Evolutionary conservation across 1,284 basidiomycete genomes (phyloP), one percentile per base, ranked within the genome.

Genomic region (Cutaneotrichosporon arboriforme): DNA sequence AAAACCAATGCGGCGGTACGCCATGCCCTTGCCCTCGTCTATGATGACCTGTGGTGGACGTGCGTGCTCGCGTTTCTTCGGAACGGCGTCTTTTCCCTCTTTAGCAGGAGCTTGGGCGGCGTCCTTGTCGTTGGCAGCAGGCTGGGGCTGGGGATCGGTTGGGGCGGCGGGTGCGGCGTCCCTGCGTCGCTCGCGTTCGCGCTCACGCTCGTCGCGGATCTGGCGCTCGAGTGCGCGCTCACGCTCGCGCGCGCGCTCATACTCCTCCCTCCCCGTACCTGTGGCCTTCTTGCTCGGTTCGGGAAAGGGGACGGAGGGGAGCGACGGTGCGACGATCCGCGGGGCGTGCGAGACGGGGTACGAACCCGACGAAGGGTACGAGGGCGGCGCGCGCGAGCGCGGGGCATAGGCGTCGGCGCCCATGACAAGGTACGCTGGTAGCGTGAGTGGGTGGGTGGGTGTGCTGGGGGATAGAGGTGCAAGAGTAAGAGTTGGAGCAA

Each of bases 21-120:
- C 78, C 44, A 82, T 59, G 18, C 79, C 70, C 45, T 81, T 80
- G 36, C 72, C 76, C 69, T 80, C 81, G 77, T 91, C 89, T 1
- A 76, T 78, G 61, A 92, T 91, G 50, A 86, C 71, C 65, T 80
- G 81, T 2, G 90, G 90, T 1, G 90, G 90, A 0, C 86, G 87
- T 0, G 88, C 87, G 0, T 88, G 88, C 0, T 83, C 79, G 4
- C 84, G 83, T 75, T 90, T 90, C 43, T 34, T 34, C n/a, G 40
- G 40, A 13, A 15, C 33, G 41, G 38, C 37, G 31, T 34, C 39
- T 31, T 41, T 41, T 14, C n/a, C 33, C 17, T 21, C 33, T 12
- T 45, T 31, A 31, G 26, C 26, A 31, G 26, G 31, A 7, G n/a
- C n/a, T n/a, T n/a, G n/a, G n/a, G 31, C 47, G 15, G 22, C 15